These are phyloP conservation scores for Gaultheria prostrata DNA, from an alignment of 148 eudicot genomes.

Conservation along the genomic window DNA sequence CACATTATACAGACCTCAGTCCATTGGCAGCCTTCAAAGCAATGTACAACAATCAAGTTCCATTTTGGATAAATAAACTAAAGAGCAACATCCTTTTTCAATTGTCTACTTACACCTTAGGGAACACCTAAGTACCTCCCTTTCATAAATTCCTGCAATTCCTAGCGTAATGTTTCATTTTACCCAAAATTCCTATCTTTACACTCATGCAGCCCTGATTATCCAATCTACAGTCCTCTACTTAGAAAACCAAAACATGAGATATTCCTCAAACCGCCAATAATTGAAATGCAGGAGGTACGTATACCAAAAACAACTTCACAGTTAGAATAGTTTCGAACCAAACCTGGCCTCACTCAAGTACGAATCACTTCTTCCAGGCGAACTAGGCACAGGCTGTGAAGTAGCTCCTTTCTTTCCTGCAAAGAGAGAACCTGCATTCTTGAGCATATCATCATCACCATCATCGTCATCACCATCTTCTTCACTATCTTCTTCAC, in stretches of 20 bases:
- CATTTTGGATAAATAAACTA: conserved; percentile 9
- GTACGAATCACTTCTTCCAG: conserved; percentile 47
- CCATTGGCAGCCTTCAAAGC: neutral
- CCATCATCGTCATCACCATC: conserved; percentile 26
- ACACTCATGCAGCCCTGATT: neutral
- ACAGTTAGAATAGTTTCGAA: neutral
- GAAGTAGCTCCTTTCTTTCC: conserved; percentile 20
- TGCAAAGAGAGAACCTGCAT: conserved; percentile 38
- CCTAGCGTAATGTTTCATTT: neutral
- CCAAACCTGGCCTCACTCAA: conserved; percentile 76
- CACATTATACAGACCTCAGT: neutral
- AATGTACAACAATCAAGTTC: neutral
- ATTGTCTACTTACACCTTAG: neutral
- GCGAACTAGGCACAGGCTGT: conserved; percentile 27
- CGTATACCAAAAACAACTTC: neutral
- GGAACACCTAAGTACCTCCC: neutral
- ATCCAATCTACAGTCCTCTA: conserved; percentile 4
- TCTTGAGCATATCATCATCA: conserved; percentile 29
- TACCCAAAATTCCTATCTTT: neutral
- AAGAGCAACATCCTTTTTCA: neutral
- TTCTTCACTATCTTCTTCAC: conserved; percentile 44
- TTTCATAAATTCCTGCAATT: neutral
- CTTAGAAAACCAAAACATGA: neutral
- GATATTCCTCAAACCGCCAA: neutral
- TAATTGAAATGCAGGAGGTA: neutral